A percentile compares a stretch with the other conserved stretches of the same genome.
These are phyloP conservation scores for Emergomyces orientalis DNA, from an alignment of 2,329 filamentous ascomycete genomes.

Conservation along the genomic window DNA sequence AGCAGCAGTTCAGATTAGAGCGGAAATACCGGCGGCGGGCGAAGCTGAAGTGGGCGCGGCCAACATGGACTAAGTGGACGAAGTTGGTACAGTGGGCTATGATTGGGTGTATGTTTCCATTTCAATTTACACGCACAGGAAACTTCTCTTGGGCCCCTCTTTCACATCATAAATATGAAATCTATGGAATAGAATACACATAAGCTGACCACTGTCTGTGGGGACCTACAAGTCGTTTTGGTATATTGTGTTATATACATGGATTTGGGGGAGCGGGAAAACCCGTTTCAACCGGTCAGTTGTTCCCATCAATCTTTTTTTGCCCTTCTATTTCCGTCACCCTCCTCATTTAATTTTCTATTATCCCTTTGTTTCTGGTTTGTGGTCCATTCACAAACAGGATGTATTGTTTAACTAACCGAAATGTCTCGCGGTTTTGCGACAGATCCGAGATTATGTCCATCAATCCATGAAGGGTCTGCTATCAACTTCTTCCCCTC, in stretches of 20 bases:
- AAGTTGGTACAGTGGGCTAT: conserved; percentile 49
- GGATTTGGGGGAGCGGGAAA: conserved; percentile 34
- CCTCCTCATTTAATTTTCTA: neutral
- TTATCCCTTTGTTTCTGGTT: neutral
- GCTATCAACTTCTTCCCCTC: neutral
- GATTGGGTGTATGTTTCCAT: conserved; percentile 40
- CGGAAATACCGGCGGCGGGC: conserved; percentile 54
- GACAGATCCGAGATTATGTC: conserved; percentile 5
- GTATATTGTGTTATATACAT: conserved; percentile 38
- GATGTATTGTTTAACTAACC: neutral
- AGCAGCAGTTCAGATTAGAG: conserved; percentile 60
- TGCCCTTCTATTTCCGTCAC: neutral
- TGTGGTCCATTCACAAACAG: neutral
- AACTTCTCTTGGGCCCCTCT: neutral
- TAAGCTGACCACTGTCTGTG: conserved; percentile 12
- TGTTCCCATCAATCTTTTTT: neutral
- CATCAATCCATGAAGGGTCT: neutral
- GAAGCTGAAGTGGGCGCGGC: conserved; percentile 52
- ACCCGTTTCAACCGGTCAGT: conserved; percentile 35
- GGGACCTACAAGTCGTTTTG: conserved; percentile 28
- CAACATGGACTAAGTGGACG: conserved; percentile 49
- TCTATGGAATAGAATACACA: neutral
- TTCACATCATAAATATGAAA: neutral
- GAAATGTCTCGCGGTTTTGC: neutral
- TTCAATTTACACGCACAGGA: neutral